Base-by-base conservation (phyloP, 495 filamentous ascomycete species). In the Aspergillus incahuasiensis region DNA sequence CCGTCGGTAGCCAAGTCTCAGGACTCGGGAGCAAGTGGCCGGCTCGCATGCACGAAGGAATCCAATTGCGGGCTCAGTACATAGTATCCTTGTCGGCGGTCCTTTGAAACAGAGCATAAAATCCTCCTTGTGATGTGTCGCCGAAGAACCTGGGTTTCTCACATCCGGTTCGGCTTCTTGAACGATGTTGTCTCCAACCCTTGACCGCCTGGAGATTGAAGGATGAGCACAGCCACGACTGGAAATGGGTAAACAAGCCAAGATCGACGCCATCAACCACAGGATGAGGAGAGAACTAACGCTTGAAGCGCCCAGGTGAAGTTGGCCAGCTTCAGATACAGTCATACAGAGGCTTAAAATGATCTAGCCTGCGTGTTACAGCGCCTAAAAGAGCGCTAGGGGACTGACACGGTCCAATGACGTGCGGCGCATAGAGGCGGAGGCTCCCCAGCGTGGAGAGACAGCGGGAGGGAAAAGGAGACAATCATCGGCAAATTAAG, bases 401-500 rank as follows among this genome's bases (percentile, higher is more conserved):
- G 16, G 13, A 20, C 40, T 49, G 35, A 49, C 46, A 56, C 46
- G 38, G 38, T 30, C 46, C 43, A 49, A 54, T 55, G 53, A 56
- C 21, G 45, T 47, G 40, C 24, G 21, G 12, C 16, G 18, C 32
- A 28, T 35, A 32, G 20, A 25, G 22, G 32, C 52, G 42, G 22
- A 45, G 34, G 40, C 24, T 40, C 51, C 19, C 32, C 40, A 48
- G 30, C 48, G 43, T 50, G 58, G 57, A 52, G 44, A 44, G 34
- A 22, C 32, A 52, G 52, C 39, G 57, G 54, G 44, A 30, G n/a
- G 39, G 38, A 61, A 61, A 60, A 61, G 59, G 59, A 61, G 59
- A 48, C 38, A 35, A 35, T 35, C 32, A 42, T 25, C 44, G 44
- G 54, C 35, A 51, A 50, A 57, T 54, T 41, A 57, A 57, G 54